Evolutionary conservation across 352 stramenopile genomes (phyloP).

Genomic region (Thalassiosira mediterranea): DNA sequence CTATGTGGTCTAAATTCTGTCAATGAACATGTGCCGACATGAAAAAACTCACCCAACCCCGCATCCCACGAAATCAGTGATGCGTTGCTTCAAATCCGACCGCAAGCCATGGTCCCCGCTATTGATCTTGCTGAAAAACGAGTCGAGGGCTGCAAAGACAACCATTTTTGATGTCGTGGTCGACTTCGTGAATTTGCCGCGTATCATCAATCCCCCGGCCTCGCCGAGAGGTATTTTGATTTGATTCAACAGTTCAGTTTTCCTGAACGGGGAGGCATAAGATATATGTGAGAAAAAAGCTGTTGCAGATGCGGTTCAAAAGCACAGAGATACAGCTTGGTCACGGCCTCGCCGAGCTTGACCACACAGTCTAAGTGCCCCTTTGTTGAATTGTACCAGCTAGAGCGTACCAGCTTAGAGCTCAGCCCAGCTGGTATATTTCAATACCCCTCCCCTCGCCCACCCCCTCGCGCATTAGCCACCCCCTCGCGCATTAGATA

Average conservation of each 20-base stretch:
- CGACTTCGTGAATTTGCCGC: constrained; percentile 21
- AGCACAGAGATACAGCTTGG: background rate
- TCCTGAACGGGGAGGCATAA: background rate
- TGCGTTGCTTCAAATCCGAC: background rate
- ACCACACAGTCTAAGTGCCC: background rate
- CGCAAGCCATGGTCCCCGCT: background rate
- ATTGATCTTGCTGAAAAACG: constrained; percentile 24
- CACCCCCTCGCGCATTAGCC: background rate
- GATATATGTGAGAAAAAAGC: background rate
- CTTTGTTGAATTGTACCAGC: no score
- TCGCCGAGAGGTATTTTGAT: constrained; percentile 19
- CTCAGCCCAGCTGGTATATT: background rate
- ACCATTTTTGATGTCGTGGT: constrained; percentile 5
- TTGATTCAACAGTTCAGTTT: constrained; percentile 28
- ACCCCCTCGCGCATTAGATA: no score
- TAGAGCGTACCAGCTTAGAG: no score
- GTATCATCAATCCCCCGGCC: constrained; percentile 7
- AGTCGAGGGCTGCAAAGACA: constrained; percentile 25
- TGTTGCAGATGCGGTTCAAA: background rate
- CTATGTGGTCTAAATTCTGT: background rate
- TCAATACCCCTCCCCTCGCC: background rate
- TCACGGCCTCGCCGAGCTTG: no score
- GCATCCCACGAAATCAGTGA: background rate
- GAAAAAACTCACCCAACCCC: background rate
- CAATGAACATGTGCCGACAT: background rate